phyloP scores from a whole-genome alignment of 2,329 filamentous ascomycete species.

The Pseudogymnoascus sp. region DNA sequence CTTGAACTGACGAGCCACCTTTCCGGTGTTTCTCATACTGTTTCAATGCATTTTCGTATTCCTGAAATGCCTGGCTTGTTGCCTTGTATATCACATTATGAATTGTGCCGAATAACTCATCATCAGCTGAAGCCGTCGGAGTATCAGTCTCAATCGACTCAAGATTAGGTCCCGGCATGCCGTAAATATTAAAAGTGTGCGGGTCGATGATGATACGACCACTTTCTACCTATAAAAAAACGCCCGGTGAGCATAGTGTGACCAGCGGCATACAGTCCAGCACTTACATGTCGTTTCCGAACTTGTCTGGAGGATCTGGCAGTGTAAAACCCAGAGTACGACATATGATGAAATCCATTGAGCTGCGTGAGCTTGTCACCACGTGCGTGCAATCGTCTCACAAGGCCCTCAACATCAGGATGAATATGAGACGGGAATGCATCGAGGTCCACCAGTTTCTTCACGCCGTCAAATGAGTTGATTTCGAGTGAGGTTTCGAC shows the following conservation, averaged over 20 bases:
- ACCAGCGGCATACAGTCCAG: background rate
- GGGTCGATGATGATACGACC: slow-evolving; percentile 17
- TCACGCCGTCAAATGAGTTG: slow-evolving; percentile 12
- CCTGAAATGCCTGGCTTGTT: slow-evolving; percentile 10
- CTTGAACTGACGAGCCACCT: background rate
- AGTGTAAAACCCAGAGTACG: slow-evolving; percentile 17
- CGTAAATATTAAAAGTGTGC: slow-evolving; percentile 13
- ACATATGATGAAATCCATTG: slow-evolving; percentile 15
- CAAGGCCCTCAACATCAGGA: slow-evolving; percentile 10
- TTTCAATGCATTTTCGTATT: slow-evolving; percentile 12
- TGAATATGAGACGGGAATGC: slow-evolving; percentile 15
- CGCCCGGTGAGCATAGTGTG: slow-evolving; percentile 3
- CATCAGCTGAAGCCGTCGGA: background rate
- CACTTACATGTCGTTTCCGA: slow-evolving; percentile 15
- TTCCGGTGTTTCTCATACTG: slow-evolving; percentile 4
- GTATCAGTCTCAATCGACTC: slow-evolving; percentile 2
- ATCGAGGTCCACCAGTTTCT: slow-evolving; percentile 12
- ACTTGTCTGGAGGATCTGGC: slow-evolving; percentile 14
- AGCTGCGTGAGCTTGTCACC: slow-evolving; percentile 12
- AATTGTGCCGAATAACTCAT: background rate
- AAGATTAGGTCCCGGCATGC: slow-evolving; percentile 13
- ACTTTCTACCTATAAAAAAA: slow-evolving; percentile 13
- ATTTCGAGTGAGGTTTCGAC: slow-evolving; percentile 14
- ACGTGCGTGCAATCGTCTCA: slow-evolving; percentile 10
- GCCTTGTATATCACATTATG: slow-evolving; percentile 14